Evolutionary conservation across 139 green algal species (phyloP), one percentile per base, ranked within the genome.

Genomic region (Chlorella sp.): DNA sequence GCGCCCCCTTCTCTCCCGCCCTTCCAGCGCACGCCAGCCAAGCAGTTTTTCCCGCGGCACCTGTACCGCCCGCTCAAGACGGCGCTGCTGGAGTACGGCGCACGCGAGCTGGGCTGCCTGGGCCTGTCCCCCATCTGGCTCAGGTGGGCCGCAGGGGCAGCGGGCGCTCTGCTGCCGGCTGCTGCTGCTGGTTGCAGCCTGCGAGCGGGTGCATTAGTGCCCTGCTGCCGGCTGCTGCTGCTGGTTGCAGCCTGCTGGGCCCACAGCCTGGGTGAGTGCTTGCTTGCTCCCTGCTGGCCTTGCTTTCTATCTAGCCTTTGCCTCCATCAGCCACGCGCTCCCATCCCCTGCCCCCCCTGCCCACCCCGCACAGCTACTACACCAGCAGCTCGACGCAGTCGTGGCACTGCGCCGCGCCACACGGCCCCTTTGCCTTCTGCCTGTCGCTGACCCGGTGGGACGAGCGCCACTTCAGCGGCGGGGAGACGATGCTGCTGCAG

Each of bases 81-180:
- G 34, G 90, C 86, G 38, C 90, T 97, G 76, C 64, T 95, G 26
- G 83, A 88, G 46, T 96, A 93, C 73, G 94, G 93, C 0, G 89
- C 95, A 75, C 58, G 82, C 19, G 64, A 90, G 73, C 89, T 97
- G 65, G 94, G 93, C 2, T 96, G 94, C 90, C 87, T 90, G 11
- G 88, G 87, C 72, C 95, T 98, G 70, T 95, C 90, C 43, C 94
- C 94, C 36, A 83, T 96, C 17, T 96, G 94, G 94, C 90, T 98
- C n/a, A 73, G 65, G 65, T 73, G 65, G n/a, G n/a, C n/a, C n/a
- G n/a, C 34, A 41, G 65, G n/a, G n/a, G n/a, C n/a, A n/a, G 51
- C 51, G 16, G 16, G 51, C 13, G 51, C 46, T n/a, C n/a, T n/a
- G n/a, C n/a, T n/a, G n/a, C n/a, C n/a, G n/a, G n/a, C n/a, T n/a